Percentiles rank a stretch among this genome's conserved stretches.
phyloP scores from a whole-genome alignment of 2,329 filamentous ascomycete genomes.

The Diplodia seriata region DNA sequence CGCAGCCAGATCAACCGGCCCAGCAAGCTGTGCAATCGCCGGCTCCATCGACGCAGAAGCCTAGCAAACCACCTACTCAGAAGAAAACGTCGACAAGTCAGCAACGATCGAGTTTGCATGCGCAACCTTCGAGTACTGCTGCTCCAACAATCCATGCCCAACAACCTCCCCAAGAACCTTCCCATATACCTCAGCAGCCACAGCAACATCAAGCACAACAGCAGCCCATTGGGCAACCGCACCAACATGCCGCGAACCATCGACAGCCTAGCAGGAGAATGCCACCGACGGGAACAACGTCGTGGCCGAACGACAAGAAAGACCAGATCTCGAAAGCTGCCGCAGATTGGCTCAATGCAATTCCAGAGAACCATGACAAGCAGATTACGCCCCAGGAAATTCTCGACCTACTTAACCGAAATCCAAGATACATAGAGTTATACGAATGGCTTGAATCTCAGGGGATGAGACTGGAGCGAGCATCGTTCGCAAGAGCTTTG shows the following conservation, averaged over 20 bases:
- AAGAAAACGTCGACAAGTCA: not conserved
- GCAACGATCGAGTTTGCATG: not conserved
- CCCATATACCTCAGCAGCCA: not conserved
- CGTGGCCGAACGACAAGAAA: constrained; percentile 62
- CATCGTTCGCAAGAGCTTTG: constrained; percentile 60
- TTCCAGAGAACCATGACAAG: constrained; percentile 52
- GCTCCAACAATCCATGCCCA: not conserved
- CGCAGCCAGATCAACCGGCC: not conserved
- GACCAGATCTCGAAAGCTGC: constrained; percentile 59
- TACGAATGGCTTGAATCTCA: constrained; percentile 61
- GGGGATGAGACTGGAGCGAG: constrained; percentile 59
- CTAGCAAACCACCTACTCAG: not conserved
- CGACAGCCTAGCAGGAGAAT: not conserved
- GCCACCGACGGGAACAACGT: constrained; percentile 42
- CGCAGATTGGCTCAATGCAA: constrained; percentile 53
- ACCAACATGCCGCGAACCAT: not conserved
- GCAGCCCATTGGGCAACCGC: not conserved
- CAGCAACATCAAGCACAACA: not conserved
- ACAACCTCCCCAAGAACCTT: not conserved
- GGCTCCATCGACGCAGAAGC: not conserved
- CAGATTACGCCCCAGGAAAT: constrained; percentile 51
- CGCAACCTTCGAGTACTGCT: not conserved
- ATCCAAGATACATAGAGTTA: constrained; percentile 63
- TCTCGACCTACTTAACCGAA: constrained; percentile 56
- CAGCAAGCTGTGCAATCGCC: not conserved